Percentiles rank a stretch among this genome's conserved stretches.
Conservation (phyloP, 805 yeast species). For the Metschnikowia anglica region DNA sequence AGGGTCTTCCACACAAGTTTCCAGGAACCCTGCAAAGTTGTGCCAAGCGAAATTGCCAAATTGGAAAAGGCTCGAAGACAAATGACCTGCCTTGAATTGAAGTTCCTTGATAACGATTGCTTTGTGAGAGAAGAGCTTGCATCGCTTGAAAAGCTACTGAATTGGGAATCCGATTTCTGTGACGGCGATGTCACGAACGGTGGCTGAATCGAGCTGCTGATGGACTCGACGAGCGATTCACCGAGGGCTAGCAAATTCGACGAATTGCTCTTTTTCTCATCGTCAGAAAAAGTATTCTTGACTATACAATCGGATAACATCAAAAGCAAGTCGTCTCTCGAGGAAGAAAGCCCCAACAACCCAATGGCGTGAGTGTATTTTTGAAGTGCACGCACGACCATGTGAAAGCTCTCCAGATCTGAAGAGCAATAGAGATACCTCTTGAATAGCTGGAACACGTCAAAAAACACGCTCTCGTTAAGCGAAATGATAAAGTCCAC, state of each 20-base stretch:
- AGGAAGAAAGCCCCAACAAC: constrained; percentile 52
- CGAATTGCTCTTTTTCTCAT: constrained; percentile 2
- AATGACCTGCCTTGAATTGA: constrained; percentile 67
- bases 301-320: constrained; percentile 39
- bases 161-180: background rate
- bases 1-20: constrained; percentile 53
- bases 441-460: constrained; percentile 28
- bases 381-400: constrained; percentile 70
- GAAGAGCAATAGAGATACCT: constrained; percentile 60
- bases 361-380: constrained; percentile 83
- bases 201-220: constrained; percentile 43
- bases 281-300: constrained; percentile 26
- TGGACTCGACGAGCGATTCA: constrained; percentile 52
- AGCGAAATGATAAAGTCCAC: constrained; percentile 38
- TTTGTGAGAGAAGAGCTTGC: background rate
- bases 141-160: background rate
- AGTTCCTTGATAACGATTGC: constrained; percentile 12
- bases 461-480: constrained; percentile 30
- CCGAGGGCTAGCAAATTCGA: constrained; percentile 41
- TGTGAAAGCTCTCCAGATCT: constrained; percentile 69
- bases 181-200: constrained; percentile 2
- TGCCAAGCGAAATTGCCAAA: constrained; percentile 78
- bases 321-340: constrained; percentile 52
- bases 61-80: constrained; percentile 78
- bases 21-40: constrained; percentile 71